Percentiles rank a stretch among this genome's conserved stretches.
phyloP scores from a whole-genome alignment of 352 stramenopile genomes.

The Globisporangium echinulatum region DNA sequence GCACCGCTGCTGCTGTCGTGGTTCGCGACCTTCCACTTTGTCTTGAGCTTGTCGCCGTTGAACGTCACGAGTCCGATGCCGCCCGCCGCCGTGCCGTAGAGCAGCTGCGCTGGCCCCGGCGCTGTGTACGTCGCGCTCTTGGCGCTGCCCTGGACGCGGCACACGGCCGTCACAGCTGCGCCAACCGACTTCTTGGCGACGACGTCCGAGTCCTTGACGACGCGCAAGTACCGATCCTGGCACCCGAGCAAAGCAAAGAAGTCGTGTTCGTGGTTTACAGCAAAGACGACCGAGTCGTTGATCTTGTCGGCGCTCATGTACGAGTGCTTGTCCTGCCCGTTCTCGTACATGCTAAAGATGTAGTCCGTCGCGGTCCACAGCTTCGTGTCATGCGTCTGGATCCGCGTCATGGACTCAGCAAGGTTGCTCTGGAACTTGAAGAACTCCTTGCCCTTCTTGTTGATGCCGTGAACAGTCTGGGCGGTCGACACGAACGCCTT shows the following conservation, averaged over 20 bases:
- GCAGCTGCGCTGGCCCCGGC: constrained; percentile 27
- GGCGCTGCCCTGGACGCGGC: constrained; percentile 21
- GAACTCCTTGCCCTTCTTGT: constrained; percentile 84
- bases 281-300: constrained; percentile 65
- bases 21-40: constrained; percentile 55
- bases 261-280: constrained; percentile 51
- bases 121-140: constrained; percentile 9
- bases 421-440: constrained; percentile 86
- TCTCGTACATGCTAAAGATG: constrained; percentile 81
- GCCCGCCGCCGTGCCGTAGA: constrained; percentile 65
- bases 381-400: constrained; percentile 57
- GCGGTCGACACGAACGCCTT: constrained; percentile 65
- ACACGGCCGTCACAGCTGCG: constrained; percentile 45
- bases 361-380: constrained; percentile 75
- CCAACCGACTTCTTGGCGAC: constrained; percentile 58
- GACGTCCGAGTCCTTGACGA: constrained; percentile 52
- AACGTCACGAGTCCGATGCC: constrained; percentile 55
- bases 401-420: constrained; percentile 68
- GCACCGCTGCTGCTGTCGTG: constrained; percentile 11
- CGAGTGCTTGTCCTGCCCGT: constrained; percentile 67
- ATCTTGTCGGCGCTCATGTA: constrained; percentile 78
- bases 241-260: constrained; percentile 62
- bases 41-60: constrained; percentile 72
- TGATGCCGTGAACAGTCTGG: constrained; percentile 68
- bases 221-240: constrained; percentile 61